A percentile compares a stretch with the other conserved stretches of the same genome.
Evolutionary conservation across 2,329 filamentous ascomycete genomes (phyloP).

Genomic region (Tolypocladium inflatum): DNA sequence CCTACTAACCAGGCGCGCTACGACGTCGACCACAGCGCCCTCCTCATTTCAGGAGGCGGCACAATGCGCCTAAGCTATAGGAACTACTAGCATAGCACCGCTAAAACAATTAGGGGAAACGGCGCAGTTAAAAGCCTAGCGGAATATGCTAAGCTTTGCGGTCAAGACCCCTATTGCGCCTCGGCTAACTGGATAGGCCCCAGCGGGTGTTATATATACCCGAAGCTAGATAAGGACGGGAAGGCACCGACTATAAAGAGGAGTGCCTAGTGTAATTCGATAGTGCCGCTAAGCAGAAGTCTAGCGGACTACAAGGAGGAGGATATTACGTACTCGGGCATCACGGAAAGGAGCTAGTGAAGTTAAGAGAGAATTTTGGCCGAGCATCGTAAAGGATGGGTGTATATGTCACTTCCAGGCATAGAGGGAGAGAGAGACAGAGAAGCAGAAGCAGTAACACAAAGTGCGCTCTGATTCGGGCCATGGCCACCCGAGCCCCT

Average conservation of each 20-base stretch:
- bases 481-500: too few species aligned
- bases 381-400: too few species aligned
- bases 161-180: background rate
- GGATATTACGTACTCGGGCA: background rate
- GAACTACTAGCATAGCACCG: constrained; percentile 2
- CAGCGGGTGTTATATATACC: background rate
- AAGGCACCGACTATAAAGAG: background rate
- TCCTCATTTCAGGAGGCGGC: background rate
- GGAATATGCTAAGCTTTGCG: constrained; percentile 4
- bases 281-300: background rate
- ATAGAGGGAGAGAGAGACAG: too few species aligned
- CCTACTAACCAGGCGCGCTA: background rate
- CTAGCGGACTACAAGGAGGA: background rate
- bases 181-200: constrained; percentile 4
- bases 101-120: background rate
- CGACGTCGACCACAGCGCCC: background rate
- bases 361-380: background rate
- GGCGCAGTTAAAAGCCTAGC: background rate
- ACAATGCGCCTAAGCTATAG: constrained; percentile 1
- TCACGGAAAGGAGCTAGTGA: background rate
- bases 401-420: too few species aligned
- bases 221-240: background rate
- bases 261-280: background rate
- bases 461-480: too few species aligned
- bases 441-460: too few species aligned